These are phyloP conservation scores for Penicillium frequentans DNA, from an alignment of 2,329 filamentous ascomycete genomes.

Conservation along the genomic window DNA sequence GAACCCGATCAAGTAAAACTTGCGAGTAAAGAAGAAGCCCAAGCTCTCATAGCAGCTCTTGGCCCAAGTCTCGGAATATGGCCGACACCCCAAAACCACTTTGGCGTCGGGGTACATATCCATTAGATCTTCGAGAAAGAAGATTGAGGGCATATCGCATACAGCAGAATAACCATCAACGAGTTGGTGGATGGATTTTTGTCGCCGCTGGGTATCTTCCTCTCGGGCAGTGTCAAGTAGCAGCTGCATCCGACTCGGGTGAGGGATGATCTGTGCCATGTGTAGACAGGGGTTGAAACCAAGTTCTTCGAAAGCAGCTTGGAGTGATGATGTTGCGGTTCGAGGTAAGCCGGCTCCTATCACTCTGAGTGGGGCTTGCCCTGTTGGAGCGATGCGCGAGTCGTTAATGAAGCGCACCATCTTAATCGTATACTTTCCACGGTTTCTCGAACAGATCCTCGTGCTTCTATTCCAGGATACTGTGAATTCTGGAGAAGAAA, in stretches of 20 bases:
- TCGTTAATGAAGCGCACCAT: neutral
- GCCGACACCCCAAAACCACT: neutral
- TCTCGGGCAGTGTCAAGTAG: neutral
- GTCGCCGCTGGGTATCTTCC: neutral
- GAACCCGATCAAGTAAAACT: neutral
- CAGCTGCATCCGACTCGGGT: neutral
- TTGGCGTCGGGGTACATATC: neutral
- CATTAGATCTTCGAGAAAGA: neutral
- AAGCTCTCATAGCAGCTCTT: neutral
- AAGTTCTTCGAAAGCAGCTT: neutral
- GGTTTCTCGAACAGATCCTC: too few species aligned
- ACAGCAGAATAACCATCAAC: neutral
- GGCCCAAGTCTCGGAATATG: neutral
- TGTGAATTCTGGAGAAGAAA: neutral
- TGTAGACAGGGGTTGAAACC: neutral
- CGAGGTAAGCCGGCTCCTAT: neutral
- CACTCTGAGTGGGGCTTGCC: neutral
- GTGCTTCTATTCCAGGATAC: too few species aligned
- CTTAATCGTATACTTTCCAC: neutral
- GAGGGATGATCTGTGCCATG: neutral
- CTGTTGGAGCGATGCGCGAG: slow-evolving; percentile 1
- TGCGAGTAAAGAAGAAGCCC: neutral
- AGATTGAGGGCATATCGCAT: neutral
- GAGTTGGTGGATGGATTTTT: neutral
- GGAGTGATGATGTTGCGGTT: neutral